phyloP scores from a whole-genome alignment of 768 basidiomycete species.

The Rhodotorula kratochvilovae region DNA sequence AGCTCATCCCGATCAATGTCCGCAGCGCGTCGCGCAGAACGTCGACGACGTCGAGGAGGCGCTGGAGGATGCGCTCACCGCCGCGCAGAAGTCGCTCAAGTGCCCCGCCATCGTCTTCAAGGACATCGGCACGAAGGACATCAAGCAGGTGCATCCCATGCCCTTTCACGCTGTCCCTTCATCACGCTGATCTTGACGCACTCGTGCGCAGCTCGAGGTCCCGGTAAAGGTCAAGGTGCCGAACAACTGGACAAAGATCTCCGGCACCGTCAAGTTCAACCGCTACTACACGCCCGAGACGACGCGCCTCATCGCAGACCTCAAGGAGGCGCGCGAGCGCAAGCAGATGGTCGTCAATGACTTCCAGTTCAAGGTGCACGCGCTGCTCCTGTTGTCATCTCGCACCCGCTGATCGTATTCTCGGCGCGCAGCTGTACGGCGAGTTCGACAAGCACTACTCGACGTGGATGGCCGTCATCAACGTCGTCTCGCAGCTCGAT shows the following conservation, averaged over 20 bases:
- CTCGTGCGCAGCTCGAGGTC: slow-evolving; percentile 28
- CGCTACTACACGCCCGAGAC: slow-evolving; percentile 76
- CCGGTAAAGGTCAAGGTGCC: slow-evolving; percentile 36
- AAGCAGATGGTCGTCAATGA: slow-evolving; percentile 71
- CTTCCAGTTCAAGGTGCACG: slow-evolving; percentile 62
- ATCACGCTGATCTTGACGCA: too few relatives aligned
- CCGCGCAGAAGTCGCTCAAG: slow-evolving; percentile 63
- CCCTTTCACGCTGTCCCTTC: too few relatives aligned
- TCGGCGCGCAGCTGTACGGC: slow-evolving; percentile 53
- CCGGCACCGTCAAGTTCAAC: slow-evolving; percentile 56
- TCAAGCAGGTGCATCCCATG: slow-evolving; percentile 32
- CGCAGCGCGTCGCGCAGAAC: slow-evolving; percentile 57
- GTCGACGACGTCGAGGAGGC: slow-evolving; percentile 66
- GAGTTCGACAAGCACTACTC: slow-evolving; percentile 75
- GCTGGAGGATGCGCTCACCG: slow-evolving; percentile 54
- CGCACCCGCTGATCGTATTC: neutral
- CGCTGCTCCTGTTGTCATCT: too few relatives aligned
- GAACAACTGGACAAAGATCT: slow-evolving; percentile 64
- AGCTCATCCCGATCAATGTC: too few relatives aligned
- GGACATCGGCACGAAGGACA: slow-evolving; percentile 45
- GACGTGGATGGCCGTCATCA: slow-evolving; percentile 71
- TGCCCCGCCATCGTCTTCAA: slow-evolving; percentile 16
- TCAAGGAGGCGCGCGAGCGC: slow-evolving; percentile 92
- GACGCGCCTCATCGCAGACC: slow-evolving; percentile 63
- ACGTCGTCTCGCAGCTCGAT: slow-evolving; percentile 89